Evolutionary conservation across 495 filamentous ascomycete species (phyloP).

Genomic region (Lepraria neglecta): DNA sequence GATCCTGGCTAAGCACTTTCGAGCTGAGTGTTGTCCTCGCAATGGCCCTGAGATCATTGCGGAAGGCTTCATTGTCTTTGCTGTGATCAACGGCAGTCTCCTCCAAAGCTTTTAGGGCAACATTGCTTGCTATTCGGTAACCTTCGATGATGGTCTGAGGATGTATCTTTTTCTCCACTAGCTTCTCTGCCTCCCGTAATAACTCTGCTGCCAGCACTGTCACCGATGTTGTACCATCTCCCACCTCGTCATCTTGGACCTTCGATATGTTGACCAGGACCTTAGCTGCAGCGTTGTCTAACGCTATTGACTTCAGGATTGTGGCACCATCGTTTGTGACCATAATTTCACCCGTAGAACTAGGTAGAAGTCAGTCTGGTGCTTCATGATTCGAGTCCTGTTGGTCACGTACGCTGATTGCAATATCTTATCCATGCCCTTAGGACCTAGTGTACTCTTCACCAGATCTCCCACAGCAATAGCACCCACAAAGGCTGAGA

Average conservation of each 20-base stretch:
- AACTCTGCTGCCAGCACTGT: conserved; percentile 92
- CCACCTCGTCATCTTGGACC: conserved; percentile 97
- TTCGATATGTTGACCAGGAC: conserved; percentile 98
- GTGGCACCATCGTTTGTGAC: conserved; percentile 98
- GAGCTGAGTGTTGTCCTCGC: conserved; percentile 96
- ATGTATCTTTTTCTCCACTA: conserved; percentile 96
- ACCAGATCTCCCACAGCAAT: conserved; percentile 96
- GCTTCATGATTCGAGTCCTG: neutral
- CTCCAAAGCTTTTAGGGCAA: conserved; percentile 77
- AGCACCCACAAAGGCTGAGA: conserved; percentile 92
- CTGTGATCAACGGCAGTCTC: conserved; percentile 83
- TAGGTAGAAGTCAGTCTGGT: conserved; percentile 34
- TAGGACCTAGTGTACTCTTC: conserved; percentile 93
- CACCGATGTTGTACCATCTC: conserved; percentile 89
- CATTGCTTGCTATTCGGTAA: conserved; percentile 90
- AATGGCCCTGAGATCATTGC: conserved; percentile 82
- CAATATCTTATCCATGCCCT: conserved; percentile 99
- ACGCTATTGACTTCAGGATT: conserved; percentile 96
- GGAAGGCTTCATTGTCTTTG: conserved; percentile 72
- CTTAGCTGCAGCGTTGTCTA: conserved; percentile 97
- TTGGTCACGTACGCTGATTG: conserved; percentile 74
- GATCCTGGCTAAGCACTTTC: conserved; percentile 91
- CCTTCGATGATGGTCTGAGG: conserved; percentile 99
- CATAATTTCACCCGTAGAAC: conserved; percentile 92
- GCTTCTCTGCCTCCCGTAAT: conserved; percentile 90